Base-by-base conservation (phyloP, 148 eudicot species). In the Cornus controversa region DNA sequence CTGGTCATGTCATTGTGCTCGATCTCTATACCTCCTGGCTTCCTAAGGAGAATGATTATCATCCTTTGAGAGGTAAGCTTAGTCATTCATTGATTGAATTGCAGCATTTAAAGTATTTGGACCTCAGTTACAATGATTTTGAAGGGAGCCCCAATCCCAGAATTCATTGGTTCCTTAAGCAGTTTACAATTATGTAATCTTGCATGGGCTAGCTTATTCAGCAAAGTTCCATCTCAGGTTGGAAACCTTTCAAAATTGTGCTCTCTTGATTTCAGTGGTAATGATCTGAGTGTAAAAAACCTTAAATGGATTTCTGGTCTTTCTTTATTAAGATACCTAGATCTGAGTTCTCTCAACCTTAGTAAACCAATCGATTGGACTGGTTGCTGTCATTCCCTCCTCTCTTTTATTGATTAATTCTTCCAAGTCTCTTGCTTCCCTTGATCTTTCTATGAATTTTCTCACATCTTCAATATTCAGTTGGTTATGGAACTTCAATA, bases 401-500 rank as follows among this genome's bases (percentile, higher is more conserved):
- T 5, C 57, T 6, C 71, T 40, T 54, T 7, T 60, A 47, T 58
- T 63, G 24, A 6, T 20, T 16, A 80, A 80, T 80, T 73, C 77
- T 23, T 73, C 80, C 0, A 0, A 0, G 10, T 42, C 63, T 66
- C 75, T 80, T 29, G 5, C 13, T 26, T 7, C 26, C 20, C 23
- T 80, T 28, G 27, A 34, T 72, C 83, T 84, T 14, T 2, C 23
- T 6, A 14, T 0, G 0, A 84, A 80, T 74, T 0, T 15, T 14
- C 68, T 83, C 24, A 63, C 74, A 23, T 57, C 34, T 25, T 63
- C 73, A 1, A 54, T 80, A 36, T 80, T 27, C 70, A 22, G 10
- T 3, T 80, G 83, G 83, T 42, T 84, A 45, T 73, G 57, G 74
- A 80, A 77, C 57, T 74, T 80, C 15, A 71, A 66, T 27, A 47